Conservation (phyloP, 306 rosid genomes). For the Pterocarpus macrocarpus region DNA sequence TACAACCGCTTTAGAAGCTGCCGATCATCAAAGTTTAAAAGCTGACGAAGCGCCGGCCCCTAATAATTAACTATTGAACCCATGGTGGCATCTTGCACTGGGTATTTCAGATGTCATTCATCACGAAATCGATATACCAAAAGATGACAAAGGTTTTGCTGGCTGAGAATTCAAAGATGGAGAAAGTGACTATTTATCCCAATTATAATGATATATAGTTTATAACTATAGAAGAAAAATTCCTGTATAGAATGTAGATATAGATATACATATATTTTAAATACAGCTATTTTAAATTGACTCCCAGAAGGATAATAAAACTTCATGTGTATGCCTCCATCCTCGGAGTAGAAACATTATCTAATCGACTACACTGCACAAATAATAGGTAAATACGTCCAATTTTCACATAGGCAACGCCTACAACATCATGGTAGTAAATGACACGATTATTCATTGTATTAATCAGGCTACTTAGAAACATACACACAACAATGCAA, state of each 20-base stretch:
- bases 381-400: neutral
- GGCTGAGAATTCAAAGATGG: no score
- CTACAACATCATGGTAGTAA: neutral
- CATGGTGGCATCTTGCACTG: neutral
- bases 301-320: no score
- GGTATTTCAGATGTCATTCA: no score
- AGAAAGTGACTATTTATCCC: no score
- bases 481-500: constrained; percentile 9
- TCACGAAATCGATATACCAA: no score
- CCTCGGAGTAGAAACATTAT: neutral
- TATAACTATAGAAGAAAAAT: no score
- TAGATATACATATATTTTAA: no score
- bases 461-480: constrained; percentile 1
- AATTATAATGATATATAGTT: no score
- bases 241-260: no score
- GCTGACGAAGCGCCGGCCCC: neutral
- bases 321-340: no score
- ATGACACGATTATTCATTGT: constrained; percentile 12
- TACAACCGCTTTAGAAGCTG: neutral
- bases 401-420: constrained; percentile 13
- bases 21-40: neutral
- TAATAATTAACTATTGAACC: neutral
- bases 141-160: no score
- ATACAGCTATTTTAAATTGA: no score
- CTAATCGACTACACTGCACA: neutral